Evolutionary conservation across 164 flowering plant species (phyloP), one percentile per base, ranked within the genome.

Genomic region (Akebia trifoliata): DNA sequence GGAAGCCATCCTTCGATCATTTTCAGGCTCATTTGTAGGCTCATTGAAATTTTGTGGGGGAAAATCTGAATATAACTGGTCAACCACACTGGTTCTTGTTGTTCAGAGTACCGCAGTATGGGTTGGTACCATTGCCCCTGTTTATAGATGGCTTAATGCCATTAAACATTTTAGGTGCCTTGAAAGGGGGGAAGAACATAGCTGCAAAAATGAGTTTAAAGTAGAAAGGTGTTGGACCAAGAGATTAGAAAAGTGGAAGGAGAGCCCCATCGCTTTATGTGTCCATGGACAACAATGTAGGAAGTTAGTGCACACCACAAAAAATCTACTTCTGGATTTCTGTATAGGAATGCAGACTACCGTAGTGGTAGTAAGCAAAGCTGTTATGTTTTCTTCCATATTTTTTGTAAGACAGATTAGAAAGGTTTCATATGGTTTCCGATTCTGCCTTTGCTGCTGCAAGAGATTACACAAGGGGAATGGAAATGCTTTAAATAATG

Each of bases 41-140:
- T 52, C 68, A 12, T 57, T 66, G 31, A 61, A 25, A 4, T 82
- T 80, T 50, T 82, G 90, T 65, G 32, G 17, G 4, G 83, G 83
- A 0, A 63, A 72, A 1, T 82, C 86, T 8, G 86, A 80, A 44
- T 82, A 86, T 36, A 75, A 81, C 63, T 80, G 83, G 85, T 79
- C 83, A 2, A 70, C 69, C 17, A 66, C 42, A 14, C 45, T 78
- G 35, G 51, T 78, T 34, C 74, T 79, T 1, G 22, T 67, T 10
- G 52, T 54, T 20, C 90, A 81, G 69, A 39, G 69, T 12, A 30
- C 59, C 35, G 81, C 78, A 17, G 74, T 84, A 0, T 77, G 37
- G 8, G 68, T 71, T 8, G 84, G 90, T 6, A 74, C 76, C 12
- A 65, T 81, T 56, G 80, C 75, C 34, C 86, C 85, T 0, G 78